Evolutionary conservation across 495 filamentous ascomycete species (phyloP).

Genomic region (Ramalina peruviana): DNA sequence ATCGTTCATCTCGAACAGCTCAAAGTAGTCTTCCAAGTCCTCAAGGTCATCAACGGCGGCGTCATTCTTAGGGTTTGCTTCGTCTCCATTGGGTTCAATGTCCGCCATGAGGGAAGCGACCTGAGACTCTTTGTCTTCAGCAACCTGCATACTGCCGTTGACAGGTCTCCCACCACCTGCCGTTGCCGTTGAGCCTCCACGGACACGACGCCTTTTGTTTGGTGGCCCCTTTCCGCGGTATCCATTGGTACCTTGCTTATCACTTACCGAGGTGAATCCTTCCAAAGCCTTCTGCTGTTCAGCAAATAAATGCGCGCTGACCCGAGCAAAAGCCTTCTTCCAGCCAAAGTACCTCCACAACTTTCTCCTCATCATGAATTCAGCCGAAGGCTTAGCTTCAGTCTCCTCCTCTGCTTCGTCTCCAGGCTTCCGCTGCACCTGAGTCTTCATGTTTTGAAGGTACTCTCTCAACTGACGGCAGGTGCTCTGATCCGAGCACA

Average conservation of each 20-base stretch:
- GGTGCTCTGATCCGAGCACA: conserved; percentile 83
- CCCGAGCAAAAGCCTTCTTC: conserved; percentile 80
- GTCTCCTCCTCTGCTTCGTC: conserved; percentile 9
- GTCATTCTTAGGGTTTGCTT: conserved; percentile 55
- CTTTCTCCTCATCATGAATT: conserved; percentile 77
- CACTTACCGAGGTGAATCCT: conserved; percentile 24
- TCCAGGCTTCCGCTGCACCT: conserved; percentile 28
- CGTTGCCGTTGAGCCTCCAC: conserved; percentile 54
- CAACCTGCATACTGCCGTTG: conserved; percentile 55
- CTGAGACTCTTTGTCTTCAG: conserved; percentile 69
- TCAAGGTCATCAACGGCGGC: conserved; percentile 70
- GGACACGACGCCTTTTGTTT: conserved; percentile 79
- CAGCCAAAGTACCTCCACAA: conserved; percentile 82
- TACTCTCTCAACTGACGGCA: conserved; percentile 86
- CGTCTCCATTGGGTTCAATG: conserved; percentile 50
- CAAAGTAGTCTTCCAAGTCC: conserved; percentile 80
- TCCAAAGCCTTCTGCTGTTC: conserved; percentile 71
- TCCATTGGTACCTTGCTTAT: conserved; percentile 25
- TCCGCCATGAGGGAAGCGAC: conserved; percentile 52
- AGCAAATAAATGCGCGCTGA: conserved; percentile 55
- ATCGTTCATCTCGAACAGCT: conserved; percentile 85
- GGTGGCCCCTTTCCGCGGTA: conserved; percentile 54
- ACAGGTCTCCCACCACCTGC: conserved; percentile 40
- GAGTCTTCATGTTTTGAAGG: conserved; percentile 79
- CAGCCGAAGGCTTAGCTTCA: conserved; percentile 51